phyloP scores from a whole-genome alignment of 83 land plant genomes.

The Picea engelmannii region DNA sequence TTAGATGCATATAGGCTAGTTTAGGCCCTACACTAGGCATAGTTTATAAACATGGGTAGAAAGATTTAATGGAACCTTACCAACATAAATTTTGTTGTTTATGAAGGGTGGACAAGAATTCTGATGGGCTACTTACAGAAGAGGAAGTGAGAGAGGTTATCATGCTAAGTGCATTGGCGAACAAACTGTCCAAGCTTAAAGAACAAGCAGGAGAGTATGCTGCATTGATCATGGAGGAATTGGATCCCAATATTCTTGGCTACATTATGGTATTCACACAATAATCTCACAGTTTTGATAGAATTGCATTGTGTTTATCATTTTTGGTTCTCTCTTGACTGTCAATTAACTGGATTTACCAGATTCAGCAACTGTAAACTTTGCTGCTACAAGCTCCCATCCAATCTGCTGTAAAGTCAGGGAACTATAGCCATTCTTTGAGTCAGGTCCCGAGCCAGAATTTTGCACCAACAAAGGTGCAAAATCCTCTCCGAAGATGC shows the following conservation, averaged over 20 bases:
- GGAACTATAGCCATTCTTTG: constrained; percentile 21
- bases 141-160: neutral
- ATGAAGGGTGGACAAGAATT: constrained; percentile 59
- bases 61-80: neutral
- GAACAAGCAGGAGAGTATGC: constrained; percentile 23
- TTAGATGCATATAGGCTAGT: too few species aligned
- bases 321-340: neutral
- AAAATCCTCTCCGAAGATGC: constrained; percentile 20
- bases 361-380: constrained; percentile 58
- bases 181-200: constrained; percentile 65
- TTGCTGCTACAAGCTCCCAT: constrained; percentile 47
- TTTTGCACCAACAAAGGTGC: constrained; percentile 16
- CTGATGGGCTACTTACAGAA: constrained; percentile 49
- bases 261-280: constrained; percentile 55
- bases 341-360: constrained; percentile 1
- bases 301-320: constrained; percentile 5
- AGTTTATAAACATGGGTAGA: too few species aligned
- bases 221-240: constrained; percentile 72
- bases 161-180: constrained; percentile 34
- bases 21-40: too few species aligned
- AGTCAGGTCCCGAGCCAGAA: constrained; percentile 41
- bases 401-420: constrained; percentile 13
- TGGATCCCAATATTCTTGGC: constrained; percentile 56
- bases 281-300: neutral
- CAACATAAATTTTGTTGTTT: neutral